A percentile compares a stretch with the other conserved stretches of the same genome.
phyloP scores from a whole-genome alignment of 2,329 filamentous ascomycete genomes.

The Xylariaceae sp. region DNA sequence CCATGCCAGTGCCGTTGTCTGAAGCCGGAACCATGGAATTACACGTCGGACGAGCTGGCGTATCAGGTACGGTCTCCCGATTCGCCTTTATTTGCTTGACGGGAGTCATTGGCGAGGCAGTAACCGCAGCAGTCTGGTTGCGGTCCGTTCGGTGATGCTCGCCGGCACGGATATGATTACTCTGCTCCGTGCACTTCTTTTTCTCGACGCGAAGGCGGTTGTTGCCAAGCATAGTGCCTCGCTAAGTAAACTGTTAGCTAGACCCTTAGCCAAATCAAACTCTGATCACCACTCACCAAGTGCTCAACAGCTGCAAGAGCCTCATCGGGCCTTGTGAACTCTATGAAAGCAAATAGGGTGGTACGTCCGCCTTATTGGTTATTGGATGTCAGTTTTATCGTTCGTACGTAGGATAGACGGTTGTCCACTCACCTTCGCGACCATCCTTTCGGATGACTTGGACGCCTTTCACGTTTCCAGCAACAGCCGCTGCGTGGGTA shows the following conservation, averaged over 20 bases:
- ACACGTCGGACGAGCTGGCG: slow-evolving; percentile 10
- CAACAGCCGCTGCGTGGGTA: slow-evolving; percentile 18
- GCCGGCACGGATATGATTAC: slow-evolving; percentile 6
- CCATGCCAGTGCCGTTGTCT: background rate
- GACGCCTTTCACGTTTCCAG: slow-evolving; percentile 29
- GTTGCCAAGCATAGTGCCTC: slow-evolving; percentile 31
- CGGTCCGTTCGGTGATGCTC: slow-evolving; percentile 3
- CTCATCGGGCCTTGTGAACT: slow-evolving; percentile 35
- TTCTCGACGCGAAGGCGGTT: slow-evolving; percentile 35
- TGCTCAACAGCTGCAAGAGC: slow-evolving; percentile 34
- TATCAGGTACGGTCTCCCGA: slow-evolving; percentile 2
- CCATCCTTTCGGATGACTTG: slow-evolving; percentile 28
- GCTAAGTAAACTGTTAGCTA: slow-evolving; percentile 25
- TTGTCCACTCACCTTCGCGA: slow-evolving; percentile 5
- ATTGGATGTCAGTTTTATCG: slow-evolving; percentile 1
- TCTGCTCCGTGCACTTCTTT: slow-evolving; percentile 26
- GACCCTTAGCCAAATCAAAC: slow-evolving; percentile 1
- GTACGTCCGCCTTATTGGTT: slow-evolving; percentile 19
- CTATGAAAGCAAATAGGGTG: slow-evolving; percentile 34
- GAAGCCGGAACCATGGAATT: background rate
- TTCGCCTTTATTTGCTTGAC: background rate
- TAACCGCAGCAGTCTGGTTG: too few relatives aligned
- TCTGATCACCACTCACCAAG: slow-evolving; percentile 32
- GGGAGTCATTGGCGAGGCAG: too few relatives aligned
- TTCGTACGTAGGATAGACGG: background rate